Evolutionary conservation across 2,329 filamentous ascomycete genomes (phyloP).

Genomic region (Ceratocystis cubensis): DNA sequence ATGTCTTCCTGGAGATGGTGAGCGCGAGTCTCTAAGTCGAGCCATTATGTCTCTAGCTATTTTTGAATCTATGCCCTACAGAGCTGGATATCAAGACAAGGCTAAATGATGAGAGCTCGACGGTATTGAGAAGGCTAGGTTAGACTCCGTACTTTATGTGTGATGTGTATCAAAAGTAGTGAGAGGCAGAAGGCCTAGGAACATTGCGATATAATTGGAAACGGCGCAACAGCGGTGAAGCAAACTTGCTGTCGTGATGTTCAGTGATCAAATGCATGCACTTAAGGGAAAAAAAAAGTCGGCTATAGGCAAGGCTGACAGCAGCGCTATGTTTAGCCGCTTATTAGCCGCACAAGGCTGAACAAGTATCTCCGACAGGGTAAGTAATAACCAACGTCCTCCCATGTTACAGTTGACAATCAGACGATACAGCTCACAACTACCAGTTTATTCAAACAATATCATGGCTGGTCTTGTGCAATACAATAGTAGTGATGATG

Average conservation of each 20-base stretch:
- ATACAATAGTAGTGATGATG: constrained; percentile 42
- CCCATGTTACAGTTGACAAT: too few relatives aligned
- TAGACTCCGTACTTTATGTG: constrained; percentile 21
- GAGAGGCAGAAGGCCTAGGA: background rate
- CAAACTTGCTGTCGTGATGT: background rate
- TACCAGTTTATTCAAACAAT: background rate
- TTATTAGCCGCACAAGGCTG: constrained; percentile 8
- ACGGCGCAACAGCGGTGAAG: background rate
- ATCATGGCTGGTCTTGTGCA: constrained; percentile 36
- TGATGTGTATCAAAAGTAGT: constrained; percentile 3
- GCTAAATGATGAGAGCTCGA: constrained; percentile 26
- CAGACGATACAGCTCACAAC: background rate
- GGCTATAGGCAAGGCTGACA: constrained; percentile 13
- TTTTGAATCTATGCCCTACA: constrained; percentile 28
- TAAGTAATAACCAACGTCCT: background rate
- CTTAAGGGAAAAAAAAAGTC: constrained; percentile 7
- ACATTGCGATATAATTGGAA: background rate
- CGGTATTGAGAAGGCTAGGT: constrained; percentile 18
- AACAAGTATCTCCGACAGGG: background rate
- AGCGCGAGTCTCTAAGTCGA: constrained; percentile 60
- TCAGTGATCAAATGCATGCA: background rate
- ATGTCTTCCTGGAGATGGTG: constrained; percentile 53
- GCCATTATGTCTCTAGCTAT: constrained; percentile 34
- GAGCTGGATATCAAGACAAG: constrained; percentile 29
- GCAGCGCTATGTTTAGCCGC: constrained; percentile 5